Base-by-base conservation (phyloP, 2,329 filamentous ascomycete genomes). In the Fragosphaeria purpurea region DNA sequence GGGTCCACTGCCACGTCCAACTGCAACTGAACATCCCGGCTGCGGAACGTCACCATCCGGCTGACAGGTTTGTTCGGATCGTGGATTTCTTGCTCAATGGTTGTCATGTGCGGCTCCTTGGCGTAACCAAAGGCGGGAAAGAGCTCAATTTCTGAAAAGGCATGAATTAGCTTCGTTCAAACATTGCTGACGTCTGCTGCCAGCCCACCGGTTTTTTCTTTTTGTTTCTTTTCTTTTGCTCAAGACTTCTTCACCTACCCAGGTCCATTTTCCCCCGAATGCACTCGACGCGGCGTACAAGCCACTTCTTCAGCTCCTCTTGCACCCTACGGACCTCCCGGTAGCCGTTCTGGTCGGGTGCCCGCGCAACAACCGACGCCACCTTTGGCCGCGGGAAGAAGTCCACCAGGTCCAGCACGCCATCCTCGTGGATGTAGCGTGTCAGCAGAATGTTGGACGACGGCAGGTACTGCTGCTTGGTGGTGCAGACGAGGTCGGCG, bases 391-490 rank as follows among this genome's bases (percentile, higher is more conserved):
- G 75, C 0, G 85, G 85, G 57, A 89, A 88, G 67, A 88, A 89
- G 62, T 89, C 85, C 12, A 86, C 71, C 34, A 89, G 63, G 50
- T 86, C 83, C 9, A 85, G 77, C 1, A 88, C 85, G 1, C 85
- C 86, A 50, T 85, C 78, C 58, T 89, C 85, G 55, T 84, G 78
- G 56, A 88, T 83, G 63, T 85, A 88, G n/a, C 85, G 75, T 1
- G 86, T 89, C 63, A 88, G 82, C 3, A 89, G 70, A 53, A 89
- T 83, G 59, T 86, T 88, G 45, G 82, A 83, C 8, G 81, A 85
- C 0, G 85, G 84, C 2, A 88, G 72, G 59, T 89, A 89, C 61
- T 86, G 81, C 66, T 89, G 85, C 63, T 89, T 89, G 38, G 80
- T 87, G 3, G 83, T 86, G 59, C 74, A 81, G 6, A 68, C 68